Percentiles rank a stretch among this genome's conserved stretches.
Evolutionary conservation across 2,329 filamentous ascomycete species (phyloP).

Genomic region (Trichoderma gracile): DNA sequence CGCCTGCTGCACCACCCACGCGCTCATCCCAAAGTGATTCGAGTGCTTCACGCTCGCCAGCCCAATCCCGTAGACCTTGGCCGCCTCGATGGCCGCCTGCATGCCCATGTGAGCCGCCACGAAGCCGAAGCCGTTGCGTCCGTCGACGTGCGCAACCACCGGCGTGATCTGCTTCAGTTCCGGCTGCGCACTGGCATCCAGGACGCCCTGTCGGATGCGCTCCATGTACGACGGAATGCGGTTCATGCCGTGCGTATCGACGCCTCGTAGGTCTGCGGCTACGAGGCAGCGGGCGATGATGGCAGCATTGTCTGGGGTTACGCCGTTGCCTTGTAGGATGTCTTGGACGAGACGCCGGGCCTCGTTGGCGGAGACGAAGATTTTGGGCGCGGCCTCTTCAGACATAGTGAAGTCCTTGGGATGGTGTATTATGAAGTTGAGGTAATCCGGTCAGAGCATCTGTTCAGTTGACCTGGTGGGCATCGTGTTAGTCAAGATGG

Average conservation of each 20-base stretch:
- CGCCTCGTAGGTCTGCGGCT: constrained; percentile 72
- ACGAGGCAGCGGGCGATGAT: constrained; percentile 69
- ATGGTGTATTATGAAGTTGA: not conserved
- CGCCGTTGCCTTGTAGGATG: constrained; percentile 62
- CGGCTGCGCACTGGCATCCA: constrained; percentile 62
- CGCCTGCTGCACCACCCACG: constrained; percentile 77
- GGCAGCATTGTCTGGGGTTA: constrained; percentile 57
- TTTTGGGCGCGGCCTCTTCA: not conserved
- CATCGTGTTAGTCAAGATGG: constrained; percentile 11
- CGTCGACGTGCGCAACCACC: constrained; percentile 68
- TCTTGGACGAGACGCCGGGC: constrained; percentile 51
- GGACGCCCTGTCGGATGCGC: constrained; percentile 68
- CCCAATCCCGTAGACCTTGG: constrained; percentile 66
- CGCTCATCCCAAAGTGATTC: constrained; percentile 83
- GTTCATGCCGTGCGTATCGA: constrained; percentile 77
- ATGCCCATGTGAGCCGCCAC: constrained; percentile 68
- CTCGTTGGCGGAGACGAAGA: constrained; percentile 42
- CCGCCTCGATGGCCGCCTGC: constrained; percentile 66
- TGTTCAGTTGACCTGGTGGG: not conserved
- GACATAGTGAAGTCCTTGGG: not conserved
- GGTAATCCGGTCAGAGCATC: not conserved
- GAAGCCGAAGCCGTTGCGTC: constrained; percentile 73
- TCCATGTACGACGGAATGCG: constrained; percentile 76
- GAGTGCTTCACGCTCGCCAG: constrained; percentile 74
- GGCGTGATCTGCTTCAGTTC: constrained; percentile 64